A percentile compares a stretch with the other conserved stretches of the same genome.
These are phyloP conservation scores for Euryodendron excelsum DNA, from an alignment of 148 eudicot species.

Conservation along the genomic window DNA sequence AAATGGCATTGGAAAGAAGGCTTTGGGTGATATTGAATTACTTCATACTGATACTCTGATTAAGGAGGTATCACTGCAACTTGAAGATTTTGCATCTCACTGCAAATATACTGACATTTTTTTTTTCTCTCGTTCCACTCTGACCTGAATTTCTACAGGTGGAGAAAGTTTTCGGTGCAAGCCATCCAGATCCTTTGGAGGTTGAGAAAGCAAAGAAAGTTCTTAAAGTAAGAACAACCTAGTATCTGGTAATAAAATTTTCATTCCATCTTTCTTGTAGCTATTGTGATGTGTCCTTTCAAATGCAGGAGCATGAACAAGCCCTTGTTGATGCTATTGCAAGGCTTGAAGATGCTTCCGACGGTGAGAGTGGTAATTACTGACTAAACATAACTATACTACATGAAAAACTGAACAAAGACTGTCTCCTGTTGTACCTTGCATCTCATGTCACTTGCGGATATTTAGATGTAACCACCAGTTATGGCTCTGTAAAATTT, in stretches of 20 bases:
- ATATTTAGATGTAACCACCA: too few relatives aligned
- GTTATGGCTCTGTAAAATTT: not conserved
- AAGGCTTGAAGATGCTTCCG: slow-evolving; percentile 75
- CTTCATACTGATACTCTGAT: slow-evolving; percentile 63
- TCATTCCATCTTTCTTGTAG: slow-evolving; percentile 12
- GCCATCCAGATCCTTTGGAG: slow-evolving; percentile 54
- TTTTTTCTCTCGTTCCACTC: not conserved
- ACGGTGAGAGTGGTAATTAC: slow-evolving; percentile 77
- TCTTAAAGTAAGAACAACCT: slow-evolving; percentile 45
- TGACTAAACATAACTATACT: slow-evolving; percentile 22
- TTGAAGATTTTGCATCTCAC: not conserved
- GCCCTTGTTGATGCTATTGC: slow-evolving; percentile 76
- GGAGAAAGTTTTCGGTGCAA: slow-evolving; percentile 60
- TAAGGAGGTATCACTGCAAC: slow-evolving; percentile 46
- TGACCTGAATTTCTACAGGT: slow-evolving; percentile 37
- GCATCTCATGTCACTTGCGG: not conserved
- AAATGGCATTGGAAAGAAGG: slow-evolving; percentile 56
- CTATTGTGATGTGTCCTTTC: not conserved
- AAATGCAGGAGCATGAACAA: slow-evolving; percentile 76
- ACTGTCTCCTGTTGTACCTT: not conserved
- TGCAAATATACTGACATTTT: not conserved
- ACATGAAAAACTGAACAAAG: not conserved
- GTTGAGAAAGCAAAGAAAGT: slow-evolving; percentile 82
- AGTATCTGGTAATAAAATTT: not conserved
- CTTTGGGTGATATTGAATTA: slow-evolving; percentile 55